Percentiles rank a stretch among this genome's conserved stretches.
Conservation (phyloP, 2,329 filamentous ascomycete species). For the Ascochyta koolunga region DNA sequence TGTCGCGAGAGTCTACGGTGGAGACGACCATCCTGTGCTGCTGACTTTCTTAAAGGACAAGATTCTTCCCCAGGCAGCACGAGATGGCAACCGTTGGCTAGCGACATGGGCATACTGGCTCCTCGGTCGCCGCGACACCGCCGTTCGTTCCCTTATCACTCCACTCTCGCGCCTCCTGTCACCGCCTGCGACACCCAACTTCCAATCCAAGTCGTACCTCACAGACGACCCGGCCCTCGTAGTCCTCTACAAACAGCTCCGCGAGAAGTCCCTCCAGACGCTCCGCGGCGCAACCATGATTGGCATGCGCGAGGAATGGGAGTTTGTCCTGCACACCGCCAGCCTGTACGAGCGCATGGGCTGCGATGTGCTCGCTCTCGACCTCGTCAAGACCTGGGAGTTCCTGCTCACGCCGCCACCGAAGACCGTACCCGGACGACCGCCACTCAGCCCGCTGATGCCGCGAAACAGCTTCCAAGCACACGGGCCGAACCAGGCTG, state of each 20-base stretch:
- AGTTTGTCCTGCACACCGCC: conserved; percentile 86
- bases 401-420: conserved; percentile 63
- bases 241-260: conserved; percentile 83
- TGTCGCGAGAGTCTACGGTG: conserved; percentile 85
- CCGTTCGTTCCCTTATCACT: conserved; percentile 81
- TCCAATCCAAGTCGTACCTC: conserved; percentile 79
- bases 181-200: conserved; percentile 69
- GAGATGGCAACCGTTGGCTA: conserved; percentile 88
- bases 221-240: conserved; percentile 91
- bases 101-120: conserved; percentile 97
- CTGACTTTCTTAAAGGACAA: conserved; percentile 77
- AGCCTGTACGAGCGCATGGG: conserved; percentile 88
- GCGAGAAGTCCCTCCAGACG: conserved; percentile 81
- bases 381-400: conserved; percentile 83
- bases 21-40: conserved; percentile 77
- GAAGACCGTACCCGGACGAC: conserved; percentile 20
- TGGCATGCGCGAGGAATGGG: conserved; percentile 79
- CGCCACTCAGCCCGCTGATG: conserved; percentile 36
- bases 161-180: conserved; percentile 77
- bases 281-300: conserved; percentile 84
- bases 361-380: conserved; percentile 85
- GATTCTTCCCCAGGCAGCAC: conserved; percentile 76
- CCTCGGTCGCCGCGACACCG: conserved; percentile 79
- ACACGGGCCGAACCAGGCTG: conserved; percentile 22
- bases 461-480: conserved; percentile 32